Conservation (phyloP, 345 rosid genomes). For the Psidium guajava region DNA sequence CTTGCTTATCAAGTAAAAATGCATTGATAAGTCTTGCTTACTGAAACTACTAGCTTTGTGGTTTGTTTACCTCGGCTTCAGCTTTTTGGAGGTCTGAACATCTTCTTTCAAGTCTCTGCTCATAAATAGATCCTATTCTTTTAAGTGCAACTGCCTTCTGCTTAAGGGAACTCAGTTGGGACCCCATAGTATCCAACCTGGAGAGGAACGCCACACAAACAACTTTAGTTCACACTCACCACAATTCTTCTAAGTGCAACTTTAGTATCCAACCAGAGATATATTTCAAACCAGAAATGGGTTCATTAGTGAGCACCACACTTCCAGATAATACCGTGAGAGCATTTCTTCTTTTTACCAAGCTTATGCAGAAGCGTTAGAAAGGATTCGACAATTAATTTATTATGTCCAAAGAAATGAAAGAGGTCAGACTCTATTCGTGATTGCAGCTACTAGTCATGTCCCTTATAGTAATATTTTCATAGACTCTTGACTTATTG, state of each 20-base stretch:
- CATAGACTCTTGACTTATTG: neutral
- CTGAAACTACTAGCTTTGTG: neutral
- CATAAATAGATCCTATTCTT: slow-evolving; percentile 26
- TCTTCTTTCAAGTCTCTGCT: slow-evolving; percentile 46
- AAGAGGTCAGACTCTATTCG: neutral
- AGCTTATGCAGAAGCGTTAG: neutral
- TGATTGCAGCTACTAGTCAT: neutral
- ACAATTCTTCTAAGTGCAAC: too few relatives aligned
- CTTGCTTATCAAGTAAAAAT: neutral
- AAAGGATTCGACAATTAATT: neutral
- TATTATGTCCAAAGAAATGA: neutral
- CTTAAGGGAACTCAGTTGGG: slow-evolving; percentile 27
- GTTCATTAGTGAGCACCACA: neutral
- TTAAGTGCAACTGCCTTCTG: slow-evolving; percentile 28
- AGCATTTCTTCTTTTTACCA: neutral
- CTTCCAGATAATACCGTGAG: neutral
- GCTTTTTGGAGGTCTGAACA: slow-evolving; percentile 70
- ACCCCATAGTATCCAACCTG: slow-evolving; percentile 50
- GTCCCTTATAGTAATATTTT: neutral
- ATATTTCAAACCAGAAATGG: neutral
- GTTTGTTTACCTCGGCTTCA: slow-evolving; percentile 67
- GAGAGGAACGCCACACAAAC: neutral
- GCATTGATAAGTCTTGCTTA: neutral
- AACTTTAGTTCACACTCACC: neutral
- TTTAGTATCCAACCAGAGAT: too few relatives aligned